A percentile compares a stretch with the other conserved stretches of the same genome.
Evolutionary conservation across 2,329 filamentous ascomycete species (phyloP).

Genomic region (Allantophomopsis lycopodina): DNA sequence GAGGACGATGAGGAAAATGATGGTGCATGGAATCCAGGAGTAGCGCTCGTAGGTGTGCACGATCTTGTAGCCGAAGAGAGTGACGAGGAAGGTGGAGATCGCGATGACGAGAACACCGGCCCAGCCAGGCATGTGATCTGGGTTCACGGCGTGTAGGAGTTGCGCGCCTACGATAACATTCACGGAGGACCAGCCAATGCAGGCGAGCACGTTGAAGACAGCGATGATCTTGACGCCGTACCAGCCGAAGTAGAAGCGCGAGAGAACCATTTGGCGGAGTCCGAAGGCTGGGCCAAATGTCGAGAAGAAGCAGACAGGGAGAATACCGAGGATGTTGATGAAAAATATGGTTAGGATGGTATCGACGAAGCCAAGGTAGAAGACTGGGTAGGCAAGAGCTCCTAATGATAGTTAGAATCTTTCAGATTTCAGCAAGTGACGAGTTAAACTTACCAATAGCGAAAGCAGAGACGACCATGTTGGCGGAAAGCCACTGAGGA

Average conservation of each 20-base stretch:
- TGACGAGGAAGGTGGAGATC: conserved; percentile 51
- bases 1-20: conserved; percentile 60
- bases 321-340: conserved; percentile 60
- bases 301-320: conserved; percentile 65
- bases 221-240: conserved; percentile 58
- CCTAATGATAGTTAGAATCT: conserved; percentile 14
- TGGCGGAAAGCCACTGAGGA: conserved; percentile 60
- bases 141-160: conserved; percentile 61
- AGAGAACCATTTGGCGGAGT: conserved; percentile 69
- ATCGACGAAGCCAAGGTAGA: conserved; percentile 59
- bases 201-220: conserved; percentile 56
- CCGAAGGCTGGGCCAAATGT: conserved; percentile 65
- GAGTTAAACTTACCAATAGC: conserved; percentile 36
- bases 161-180: conserved; percentile 73
- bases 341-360: conserved; percentile 59
- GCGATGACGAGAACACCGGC: conserved; percentile 67
- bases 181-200: conserved; percentile 62
- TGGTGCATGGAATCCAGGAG: conserved; percentile 59
- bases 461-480: conserved; percentile 66
- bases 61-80: conserved; percentile 62
- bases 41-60: conserved; percentile 68
- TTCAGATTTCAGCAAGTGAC: no score
- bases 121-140: conserved; percentile 47
- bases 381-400: conserved; percentile 53
- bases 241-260: conserved; percentile 64